Conservation (phyloP, 106 monocot species). For the Allium fistulosum region DNA sequence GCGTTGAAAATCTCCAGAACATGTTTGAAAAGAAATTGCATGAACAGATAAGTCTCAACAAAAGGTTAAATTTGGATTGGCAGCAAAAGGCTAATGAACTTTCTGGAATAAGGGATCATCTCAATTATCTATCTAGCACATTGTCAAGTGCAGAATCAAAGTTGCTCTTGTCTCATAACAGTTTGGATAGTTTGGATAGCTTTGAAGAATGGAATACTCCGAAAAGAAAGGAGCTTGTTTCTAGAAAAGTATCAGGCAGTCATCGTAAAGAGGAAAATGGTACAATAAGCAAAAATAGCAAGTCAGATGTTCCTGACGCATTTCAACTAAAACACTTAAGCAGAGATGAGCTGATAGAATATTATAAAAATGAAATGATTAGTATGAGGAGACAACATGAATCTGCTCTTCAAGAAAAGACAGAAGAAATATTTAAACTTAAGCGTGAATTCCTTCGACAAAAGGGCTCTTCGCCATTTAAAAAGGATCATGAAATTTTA, state of each 20-base stretch:
- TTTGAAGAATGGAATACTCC: conserved; percentile 34
- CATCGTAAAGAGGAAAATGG: too few relatives aligned
- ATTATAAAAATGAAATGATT: conserved; percentile 64
- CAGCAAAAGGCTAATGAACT: conserved; percentile 31
- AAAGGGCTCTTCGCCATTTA: conserved; percentile 39
- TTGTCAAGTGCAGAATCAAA: conserved; percentile 35
- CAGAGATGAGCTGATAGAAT: conserved; percentile 51
- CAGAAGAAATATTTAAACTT: conserved; percentile 75
- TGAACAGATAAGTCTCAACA: conserved; percentile 33
- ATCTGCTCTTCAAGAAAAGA: conserved; percentile 70
- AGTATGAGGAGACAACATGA: conserved; percentile 86
- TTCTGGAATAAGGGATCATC: conserved; percentile 39
- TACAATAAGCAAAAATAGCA: background rate
- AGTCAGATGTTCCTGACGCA: conserved; percentile 33
- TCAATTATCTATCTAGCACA: conserved; percentile 41
- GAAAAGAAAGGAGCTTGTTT: conserved; percentile 45
- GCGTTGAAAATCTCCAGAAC: conserved; percentile 30
- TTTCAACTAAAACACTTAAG: conserved; percentile 42
- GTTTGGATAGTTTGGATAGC: conserved; percentile 41
- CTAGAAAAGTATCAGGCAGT: conserved; percentile 15
- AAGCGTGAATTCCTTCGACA: conserved; percentile 75
- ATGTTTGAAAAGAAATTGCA: conserved; percentile 39
- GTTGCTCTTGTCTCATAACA: conserved; percentile 16
- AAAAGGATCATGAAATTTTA: conserved; percentile 59
- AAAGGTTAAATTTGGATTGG: conserved; percentile 30